Conservation (phyloP, 352 stramenopile genomes). For the Phytopythium boreale region DNA sequence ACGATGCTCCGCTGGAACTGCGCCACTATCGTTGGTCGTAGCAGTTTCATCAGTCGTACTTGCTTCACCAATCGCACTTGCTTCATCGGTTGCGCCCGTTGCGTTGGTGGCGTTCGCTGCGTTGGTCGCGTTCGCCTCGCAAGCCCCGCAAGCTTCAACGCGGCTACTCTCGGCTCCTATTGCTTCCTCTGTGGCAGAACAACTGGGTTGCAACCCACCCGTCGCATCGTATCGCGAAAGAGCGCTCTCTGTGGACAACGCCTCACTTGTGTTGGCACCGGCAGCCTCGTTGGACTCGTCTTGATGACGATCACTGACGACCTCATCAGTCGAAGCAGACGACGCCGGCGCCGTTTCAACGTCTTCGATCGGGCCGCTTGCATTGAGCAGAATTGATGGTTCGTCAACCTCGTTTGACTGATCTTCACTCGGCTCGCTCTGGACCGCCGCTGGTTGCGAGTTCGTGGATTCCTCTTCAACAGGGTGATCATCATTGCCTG, state of each 20-base stretch:
- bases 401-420: not conserved
- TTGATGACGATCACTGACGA: not conserved
- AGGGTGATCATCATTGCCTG: not conserved
- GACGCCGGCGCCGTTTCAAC: not conserved
- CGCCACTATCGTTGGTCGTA: not conserved
- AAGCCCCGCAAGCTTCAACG: not conserved
- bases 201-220: too few species aligned
- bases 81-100: not conserved
- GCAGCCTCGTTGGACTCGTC: not conserved
- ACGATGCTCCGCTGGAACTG: not conserved
- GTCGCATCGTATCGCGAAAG: not conserved
- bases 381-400: not conserved
- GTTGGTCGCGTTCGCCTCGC: not conserved
- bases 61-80: not conserved
- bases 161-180: not conserved
- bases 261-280: not conserved
- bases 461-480: not conserved
- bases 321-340: not conserved
- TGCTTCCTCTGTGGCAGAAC: not conserved
- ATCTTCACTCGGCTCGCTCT: too few species aligned
- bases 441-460: not conserved
- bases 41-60: not conserved
- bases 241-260: too few species aligned
- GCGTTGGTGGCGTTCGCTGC: not conserved
- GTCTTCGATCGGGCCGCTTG: too few species aligned